Base-by-base conservation (phyloP, 2,329 filamentous ascomycete genomes). In the Pseudogymnoascus sp. region DNA sequence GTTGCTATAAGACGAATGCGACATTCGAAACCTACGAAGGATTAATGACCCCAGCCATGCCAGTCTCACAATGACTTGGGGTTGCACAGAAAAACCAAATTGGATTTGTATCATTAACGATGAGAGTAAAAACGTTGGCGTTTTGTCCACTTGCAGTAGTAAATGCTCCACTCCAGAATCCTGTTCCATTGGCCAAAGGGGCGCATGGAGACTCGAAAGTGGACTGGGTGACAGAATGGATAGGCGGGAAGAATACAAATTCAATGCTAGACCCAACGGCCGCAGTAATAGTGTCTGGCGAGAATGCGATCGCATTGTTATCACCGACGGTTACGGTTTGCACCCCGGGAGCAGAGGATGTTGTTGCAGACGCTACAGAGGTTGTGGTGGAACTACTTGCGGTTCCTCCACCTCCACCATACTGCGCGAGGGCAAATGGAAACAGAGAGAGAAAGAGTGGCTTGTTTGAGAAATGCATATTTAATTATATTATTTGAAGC, bases 241-340 rank as follows among this genome's bases (percentile, higher is more conserved):
- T 82, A 63, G 67, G 70, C 7, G 82, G 78, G 66, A 78, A 78
- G 76, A 81, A 85, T 69, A 81, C 79, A 75, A 79, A 85, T 74
- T 84, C 81, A 64, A 85, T 71, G 3, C 80, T 66, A 65, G 83
- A 80, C 64, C 82, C 82, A 6, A 78, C 64, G 10, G 74, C 71
- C 16, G 82, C 83, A 2, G 76, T 77, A 42, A 83, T 73, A 66
- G 77, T 79, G 65, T 79, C 75, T 1, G 83, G 83, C 59, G 78
- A 75, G 72, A 84, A 85, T 59, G 70, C 71, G 34, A 84, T 76
- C 6, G 67, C 69, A 25, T 65, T 62, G 8, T 64, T 64, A 59
- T 68, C 60, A 6, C 74, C 70, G 18, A 74, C 75, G 14, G 65
- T 64, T n/a, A 76, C 67, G n/a, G 70, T 69, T 44, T 75, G 72